phyloP scores from a whole-genome alignment of 2,329 filamentous ascomycete species.

The Phialophora tarda region DNA sequence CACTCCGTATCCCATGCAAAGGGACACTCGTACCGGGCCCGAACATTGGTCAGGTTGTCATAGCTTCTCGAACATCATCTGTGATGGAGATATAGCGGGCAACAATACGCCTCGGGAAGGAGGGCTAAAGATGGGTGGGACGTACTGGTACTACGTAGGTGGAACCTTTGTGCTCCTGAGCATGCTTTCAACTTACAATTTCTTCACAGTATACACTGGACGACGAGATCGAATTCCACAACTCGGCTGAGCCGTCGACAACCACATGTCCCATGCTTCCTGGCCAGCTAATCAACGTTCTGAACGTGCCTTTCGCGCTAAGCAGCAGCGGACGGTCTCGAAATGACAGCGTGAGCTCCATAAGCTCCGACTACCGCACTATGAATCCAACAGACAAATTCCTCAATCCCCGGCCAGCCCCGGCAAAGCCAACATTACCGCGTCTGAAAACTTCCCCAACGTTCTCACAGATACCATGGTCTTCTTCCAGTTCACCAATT shows the following conservation, averaged over 20 bases:
- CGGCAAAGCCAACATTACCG: constrained; percentile 52
- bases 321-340: constrained; percentile 58
- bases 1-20: constrained; percentile 77
- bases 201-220: constrained; percentile 76
- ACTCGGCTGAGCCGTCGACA: constrained; percentile 73
- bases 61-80: constrained; percentile 82
- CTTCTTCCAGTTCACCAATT: constrained; percentile 35
- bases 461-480: constrained; percentile 29
- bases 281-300: constrained; percentile 82
- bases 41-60: constrained; percentile 88
- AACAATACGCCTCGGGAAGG: constrained; percentile 66
- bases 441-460: constrained; percentile 54
- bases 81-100: constrained; percentile 70
- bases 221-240: constrained; percentile 75
- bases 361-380: constrained; percentile 67
- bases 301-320: constrained; percentile 76
- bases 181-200: constrained; percentile 36
- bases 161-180: constrained; percentile 10
- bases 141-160: constrained; percentile 94
- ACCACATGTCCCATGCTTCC: constrained; percentile 83
- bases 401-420: constrained; percentile 67
- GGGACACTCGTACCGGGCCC: constrained; percentile 73
- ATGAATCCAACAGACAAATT: constrained; percentile 81
- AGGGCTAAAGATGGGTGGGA: constrained; percentile 87
- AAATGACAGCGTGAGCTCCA: constrained; percentile 69